A percentile compares a stretch with the other conserved stretches of the same genome.
Conservation (phyloP, 495 filamentous ascomycete species). For the Aspergillus kassunensis region DNA sequence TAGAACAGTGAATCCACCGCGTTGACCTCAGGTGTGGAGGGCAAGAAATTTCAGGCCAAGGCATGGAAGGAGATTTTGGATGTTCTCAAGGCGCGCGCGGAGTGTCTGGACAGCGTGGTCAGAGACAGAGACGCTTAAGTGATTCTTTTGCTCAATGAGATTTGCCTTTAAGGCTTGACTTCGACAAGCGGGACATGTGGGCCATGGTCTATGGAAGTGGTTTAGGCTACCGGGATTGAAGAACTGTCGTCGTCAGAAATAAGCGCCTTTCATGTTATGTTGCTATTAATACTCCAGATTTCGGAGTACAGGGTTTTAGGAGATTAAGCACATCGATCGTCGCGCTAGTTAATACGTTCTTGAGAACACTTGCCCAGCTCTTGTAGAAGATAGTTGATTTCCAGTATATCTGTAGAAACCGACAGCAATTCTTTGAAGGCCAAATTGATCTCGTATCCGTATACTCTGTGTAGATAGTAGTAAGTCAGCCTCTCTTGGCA, state of each 20-base stretch:
- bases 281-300: conserved; percentile 1
- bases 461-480: not conserved
- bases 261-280: not conserved
- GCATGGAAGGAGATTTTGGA: conserved; percentile 40
- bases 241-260: not conserved
- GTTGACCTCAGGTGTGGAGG: conserved; percentile 30
- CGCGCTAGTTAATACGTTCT: too few relatives aligned
- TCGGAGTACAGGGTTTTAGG: too few relatives aligned
- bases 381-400: too few relatives aligned
- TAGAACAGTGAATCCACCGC: conserved; percentile 34
- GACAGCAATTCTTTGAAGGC: too few relatives aligned
- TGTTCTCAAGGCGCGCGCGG: conserved; percentile 26
- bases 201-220: too few relatives aligned
- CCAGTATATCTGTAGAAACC: too few relatives aligned
- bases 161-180: not conserved
- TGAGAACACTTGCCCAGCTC: too few relatives aligned
- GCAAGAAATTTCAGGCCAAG: conserved; percentile 32
- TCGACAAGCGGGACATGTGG: not conserved
- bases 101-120: conserved; percentile 18
- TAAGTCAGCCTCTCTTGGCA: conserved; percentile 5
- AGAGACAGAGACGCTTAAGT: too few relatives aligned
- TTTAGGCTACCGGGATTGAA: not conserved
- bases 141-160: too few relatives aligned
- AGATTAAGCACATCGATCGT: not conserved
- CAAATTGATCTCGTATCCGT: not conserved